Conservation (phyloP, 2,329 filamentous ascomycete genomes). For the Neonectria ditissima region DNA sequence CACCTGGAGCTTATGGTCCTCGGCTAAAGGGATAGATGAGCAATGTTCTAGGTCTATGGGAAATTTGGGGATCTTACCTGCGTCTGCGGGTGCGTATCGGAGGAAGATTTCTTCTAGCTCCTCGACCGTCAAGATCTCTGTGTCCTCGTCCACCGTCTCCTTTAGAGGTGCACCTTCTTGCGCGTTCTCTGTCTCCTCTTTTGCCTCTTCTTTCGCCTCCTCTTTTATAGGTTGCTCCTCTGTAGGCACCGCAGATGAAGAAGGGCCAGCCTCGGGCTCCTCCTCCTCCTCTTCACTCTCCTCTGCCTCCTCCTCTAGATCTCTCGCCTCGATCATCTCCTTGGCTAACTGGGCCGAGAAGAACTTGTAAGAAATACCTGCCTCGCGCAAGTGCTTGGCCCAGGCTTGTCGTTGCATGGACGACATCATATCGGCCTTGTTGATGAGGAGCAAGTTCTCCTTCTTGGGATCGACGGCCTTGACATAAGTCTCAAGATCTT, state of each 20-base stretch:
- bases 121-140: conserved; percentile 89
- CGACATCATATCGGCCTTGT: conserved; percentile 99
- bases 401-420: conserved; percentile 82
- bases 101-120: conserved; percentile 93
- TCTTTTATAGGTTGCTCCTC: conserved; percentile 29
- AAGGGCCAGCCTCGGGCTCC: conserved; percentile 44
- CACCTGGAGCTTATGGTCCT: conserved; percentile 80
- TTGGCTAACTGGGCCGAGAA: conserved; percentile 95
- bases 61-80: conserved; percentile 56
- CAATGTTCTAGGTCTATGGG: background rate
- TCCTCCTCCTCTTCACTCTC: conserved; percentile 56
- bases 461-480: conserved; percentile 91
- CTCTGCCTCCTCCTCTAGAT: conserved; percentile 56
- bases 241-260: conserved; percentile 38
- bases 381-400: conserved; percentile 86
- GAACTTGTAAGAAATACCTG: conserved; percentile 90
- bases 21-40: conserved; percentile 48
- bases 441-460: conserved; percentile 91
- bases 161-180: conserved; percentile 38
- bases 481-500: conserved; percentile 93
- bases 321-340: conserved; percentile 82
- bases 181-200: conserved; percentile 42
- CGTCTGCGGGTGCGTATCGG: conserved; percentile 69
- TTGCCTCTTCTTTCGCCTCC: conserved; percentile 34
- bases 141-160: conserved; percentile 67